These are phyloP conservation scores for Colletotrichum viniferum DNA, from an alignment of 2,329 filamentous ascomycete species.

Conservation along the genomic window DNA sequence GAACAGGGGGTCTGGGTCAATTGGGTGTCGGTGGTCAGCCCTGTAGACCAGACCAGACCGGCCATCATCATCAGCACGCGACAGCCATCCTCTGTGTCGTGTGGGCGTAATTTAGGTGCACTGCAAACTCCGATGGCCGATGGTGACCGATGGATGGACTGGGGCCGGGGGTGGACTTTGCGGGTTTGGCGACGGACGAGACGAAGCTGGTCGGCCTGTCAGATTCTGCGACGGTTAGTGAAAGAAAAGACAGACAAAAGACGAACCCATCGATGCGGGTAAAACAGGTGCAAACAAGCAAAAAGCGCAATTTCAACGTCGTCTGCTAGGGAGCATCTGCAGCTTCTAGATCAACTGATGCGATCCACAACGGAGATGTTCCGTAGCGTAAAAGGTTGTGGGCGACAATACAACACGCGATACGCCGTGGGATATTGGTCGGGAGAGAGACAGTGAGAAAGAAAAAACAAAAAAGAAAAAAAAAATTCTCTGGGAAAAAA, in stretches of 20 bases:
- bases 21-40: background rate
- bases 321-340: background rate
- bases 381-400: background rate
- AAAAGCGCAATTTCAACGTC: background rate
- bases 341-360: slow-evolving; percentile 4
- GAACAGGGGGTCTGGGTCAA: background rate
- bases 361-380: slow-evolving; percentile 19
- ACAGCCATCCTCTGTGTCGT: background rate
- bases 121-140: background rate
- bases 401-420: background rate
- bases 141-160: background rate
- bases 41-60: background rate
- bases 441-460: background rate
- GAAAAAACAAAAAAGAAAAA: background rate
- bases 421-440: background rate
- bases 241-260: background rate
- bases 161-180: background rate
- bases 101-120: background rate
- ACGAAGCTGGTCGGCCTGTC: background rate
- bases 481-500: background rate
- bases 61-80: slow-evolving; percentile 3
- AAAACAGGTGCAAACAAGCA: background rate
- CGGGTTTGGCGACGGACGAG: slow-evolving; percentile 2
- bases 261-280: background rate
- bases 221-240: background rate